Percentiles rank a stretch among this genome's conserved stretches.
These are phyloP conservation scores for Agaricus subrufescens DNA, from an alignment of 768 basidiomycete species.

Conservation along the genomic window DNA sequence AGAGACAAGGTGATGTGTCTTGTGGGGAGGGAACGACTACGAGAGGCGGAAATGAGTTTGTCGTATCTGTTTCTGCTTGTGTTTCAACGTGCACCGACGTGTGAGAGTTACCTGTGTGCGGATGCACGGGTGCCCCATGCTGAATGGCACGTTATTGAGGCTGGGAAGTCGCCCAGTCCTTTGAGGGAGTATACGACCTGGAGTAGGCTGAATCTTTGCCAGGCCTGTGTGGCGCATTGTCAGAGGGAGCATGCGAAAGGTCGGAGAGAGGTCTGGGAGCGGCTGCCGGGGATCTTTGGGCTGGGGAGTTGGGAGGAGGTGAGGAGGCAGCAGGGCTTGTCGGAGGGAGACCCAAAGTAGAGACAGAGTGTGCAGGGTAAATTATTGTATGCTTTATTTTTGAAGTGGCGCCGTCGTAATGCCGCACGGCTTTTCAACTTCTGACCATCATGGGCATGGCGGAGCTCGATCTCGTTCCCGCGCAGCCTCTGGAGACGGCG, in stretches of 20 bases:
- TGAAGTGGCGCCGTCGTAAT: too few relatives aligned
- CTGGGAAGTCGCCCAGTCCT: slow-evolving; percentile 29
- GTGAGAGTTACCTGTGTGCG: slow-evolving; percentile 25
- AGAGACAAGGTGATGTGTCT: slow-evolving; percentile 33
- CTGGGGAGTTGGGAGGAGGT: slow-evolving; percentile 33
- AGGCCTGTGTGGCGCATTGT: slow-evolving; percentile 25
- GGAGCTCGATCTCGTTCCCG: too few relatives aligned
- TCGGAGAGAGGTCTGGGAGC: slow-evolving; percentile 34
- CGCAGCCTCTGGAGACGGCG: too few relatives aligned
- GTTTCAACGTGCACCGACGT: slow-evolving; percentile 28
- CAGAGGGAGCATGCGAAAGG: slow-evolving; percentile 26
- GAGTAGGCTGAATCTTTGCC: slow-evolving; percentile 31
- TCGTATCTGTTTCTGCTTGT: slow-evolving; percentile 38
- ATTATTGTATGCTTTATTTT: too few relatives aligned
- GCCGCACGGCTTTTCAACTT: too few relatives aligned
- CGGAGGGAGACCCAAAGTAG: not conserved
- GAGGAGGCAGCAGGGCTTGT: slow-evolving; percentile 20
- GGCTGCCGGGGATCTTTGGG: slow-evolving; percentile 33
- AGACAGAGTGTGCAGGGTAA: too few relatives aligned
- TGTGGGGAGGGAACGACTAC: slow-evolving; percentile 36
- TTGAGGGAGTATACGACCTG: slow-evolving; percentile 29
- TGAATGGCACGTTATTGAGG: slow-evolving; percentile 39
- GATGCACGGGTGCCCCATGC: slow-evolving; percentile 33
- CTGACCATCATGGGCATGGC: too few relatives aligned
- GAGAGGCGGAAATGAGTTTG: slow-evolving; percentile 35